These are phyloP conservation scores for Zymoseptoria tritici DNA, from an alignment of 2,329 filamentous ascomycete species.

Conservation along the genomic window DNA sequence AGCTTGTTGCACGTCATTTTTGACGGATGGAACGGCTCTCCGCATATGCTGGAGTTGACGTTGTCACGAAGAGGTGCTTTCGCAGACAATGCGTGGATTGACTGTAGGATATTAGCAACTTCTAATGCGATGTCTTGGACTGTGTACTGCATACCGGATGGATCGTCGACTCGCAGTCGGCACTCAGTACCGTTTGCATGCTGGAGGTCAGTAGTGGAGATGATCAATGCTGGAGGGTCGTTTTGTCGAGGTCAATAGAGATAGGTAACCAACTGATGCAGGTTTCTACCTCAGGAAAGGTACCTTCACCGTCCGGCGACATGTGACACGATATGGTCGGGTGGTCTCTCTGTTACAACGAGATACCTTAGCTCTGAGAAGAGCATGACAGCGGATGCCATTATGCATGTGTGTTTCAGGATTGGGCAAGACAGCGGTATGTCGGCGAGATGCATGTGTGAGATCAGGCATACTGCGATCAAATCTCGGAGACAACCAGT, in stretches of 20 bases:
- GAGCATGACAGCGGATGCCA: background rate
- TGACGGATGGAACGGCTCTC: background rate
- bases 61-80: background rate
- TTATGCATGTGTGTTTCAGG: background rate
- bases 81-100: background rate
- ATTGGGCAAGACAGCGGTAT: background rate
- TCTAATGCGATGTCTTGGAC: background rate
- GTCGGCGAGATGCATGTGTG: background rate
- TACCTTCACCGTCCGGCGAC: background rate
- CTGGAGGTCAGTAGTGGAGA: background rate
- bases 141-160: background rate
- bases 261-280: background rate
- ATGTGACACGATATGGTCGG: background rate
- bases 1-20: background rate
- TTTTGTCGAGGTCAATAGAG: background rate
- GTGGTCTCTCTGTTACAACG: background rate
- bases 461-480: background rate
- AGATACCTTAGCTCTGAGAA: background rate
- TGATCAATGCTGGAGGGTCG: background rate
- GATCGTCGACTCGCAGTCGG: background rate
- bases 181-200: background rate
- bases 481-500: background rate
- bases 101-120: background rate
- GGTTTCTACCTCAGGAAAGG: too few species aligned
- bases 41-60: background rate